A percentile compares a stretch with the other conserved stretches of the same genome.
phyloP scores from a whole-genome alignment of 1,284 basidiomycete species.

The Malassezia equina region DNA sequence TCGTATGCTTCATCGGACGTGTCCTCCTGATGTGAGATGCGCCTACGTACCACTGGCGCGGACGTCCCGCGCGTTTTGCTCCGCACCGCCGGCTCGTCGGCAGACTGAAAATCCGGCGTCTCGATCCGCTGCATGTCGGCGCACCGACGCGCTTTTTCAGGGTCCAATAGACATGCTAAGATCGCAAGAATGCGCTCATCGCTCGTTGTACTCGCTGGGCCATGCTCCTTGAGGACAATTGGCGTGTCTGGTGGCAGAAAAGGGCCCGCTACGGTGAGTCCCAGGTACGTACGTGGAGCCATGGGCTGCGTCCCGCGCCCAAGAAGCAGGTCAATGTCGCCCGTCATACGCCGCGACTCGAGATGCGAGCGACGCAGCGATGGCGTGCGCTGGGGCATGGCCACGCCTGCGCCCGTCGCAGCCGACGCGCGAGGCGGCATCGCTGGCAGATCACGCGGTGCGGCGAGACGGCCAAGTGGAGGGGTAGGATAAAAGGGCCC shows the following conservation, averaged over 20 bases:
- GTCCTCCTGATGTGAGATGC: background rate
- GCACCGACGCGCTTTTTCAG: slow-evolving; percentile 12
- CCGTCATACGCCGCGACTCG: slow-evolving; percentile 9
- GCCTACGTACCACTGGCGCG: background rate
- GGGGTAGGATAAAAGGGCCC: background rate
- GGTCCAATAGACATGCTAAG: slow-evolving; percentile 11
- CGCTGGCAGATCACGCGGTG: background rate
- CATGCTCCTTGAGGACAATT: background rate
- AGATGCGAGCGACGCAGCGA: slow-evolving; percentile 10
- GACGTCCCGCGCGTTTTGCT: slow-evolving; percentile 10
- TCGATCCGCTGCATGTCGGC: slow-evolving; percentile 6
- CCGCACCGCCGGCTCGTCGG: background rate
- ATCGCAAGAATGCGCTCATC: slow-evolving; percentile 9
- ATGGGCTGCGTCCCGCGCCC: background rate
- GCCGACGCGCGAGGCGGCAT: background rate
- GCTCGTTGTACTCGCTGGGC: background rate
- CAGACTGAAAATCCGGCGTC: slow-evolving; percentile 10
- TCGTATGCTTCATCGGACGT: slow-evolving; percentile 10
- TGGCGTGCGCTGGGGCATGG: background rate
- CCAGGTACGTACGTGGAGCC: background rate
- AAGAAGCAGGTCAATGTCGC: background rate
- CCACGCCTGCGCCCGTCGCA: background rate
- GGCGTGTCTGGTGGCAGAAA: slow-evolving; percentile 9
- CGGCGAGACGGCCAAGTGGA: background rate
- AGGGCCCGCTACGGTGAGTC: background rate